Base-by-base conservation (phyloP, 2,329 filamentous ascomycete species). In the Fusarium mexicanum region DNA sequence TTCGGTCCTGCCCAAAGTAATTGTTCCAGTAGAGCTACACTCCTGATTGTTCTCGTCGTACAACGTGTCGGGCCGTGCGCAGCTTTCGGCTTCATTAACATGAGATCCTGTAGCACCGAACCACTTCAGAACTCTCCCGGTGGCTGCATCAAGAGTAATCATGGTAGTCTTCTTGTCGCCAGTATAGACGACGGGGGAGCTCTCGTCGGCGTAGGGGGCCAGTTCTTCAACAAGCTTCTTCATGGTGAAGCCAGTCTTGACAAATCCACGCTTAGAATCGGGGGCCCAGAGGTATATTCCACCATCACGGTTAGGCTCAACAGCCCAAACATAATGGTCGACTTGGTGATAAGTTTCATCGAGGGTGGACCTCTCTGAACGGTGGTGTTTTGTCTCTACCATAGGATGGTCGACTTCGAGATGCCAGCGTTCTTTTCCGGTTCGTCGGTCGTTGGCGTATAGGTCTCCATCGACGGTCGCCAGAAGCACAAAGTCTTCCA, bases 401-500 rank as follows among this genome's bases (percentile, higher is more conserved):
- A 98, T 95, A 76, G 96, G 94, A 78, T 92, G 91, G 77, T 94
- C 93, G 70, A 93, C 91, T 83, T 94, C 91, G 71, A 98, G 88
- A 79, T 93, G 92, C 96, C 96, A 98, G 81, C 92, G 92, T 77
- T 93, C 89, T 73, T 92, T 89, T 78, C 96, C 96, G 60, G 93
- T 96, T 81, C 92, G 93, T 79, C 96, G 91, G 86, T 98, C 94
- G 83, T 91, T 91, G 82, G 96, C 95, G 86, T 98, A 94, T 80
- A 98, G 91, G 83, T 94, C 94, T 88, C 96, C 96, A 88, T 98
- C 95, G 91, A 98, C 94, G 90, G 96, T 98, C 94, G 96, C 96
- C 93, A 99, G 89, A 88, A 99, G 94, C 87, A 98, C 94, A 90
- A 98, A 97, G 88, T 98, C 95, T 94, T 98, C 96, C 86, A 98